Percentiles rank a stretch among this genome's conserved stretches.
These are phyloP conservation scores for Cryptococcus wingfieldii DNA, from an alignment of 1,284 basidiomycete genomes.

Conservation along the genomic window DNA sequence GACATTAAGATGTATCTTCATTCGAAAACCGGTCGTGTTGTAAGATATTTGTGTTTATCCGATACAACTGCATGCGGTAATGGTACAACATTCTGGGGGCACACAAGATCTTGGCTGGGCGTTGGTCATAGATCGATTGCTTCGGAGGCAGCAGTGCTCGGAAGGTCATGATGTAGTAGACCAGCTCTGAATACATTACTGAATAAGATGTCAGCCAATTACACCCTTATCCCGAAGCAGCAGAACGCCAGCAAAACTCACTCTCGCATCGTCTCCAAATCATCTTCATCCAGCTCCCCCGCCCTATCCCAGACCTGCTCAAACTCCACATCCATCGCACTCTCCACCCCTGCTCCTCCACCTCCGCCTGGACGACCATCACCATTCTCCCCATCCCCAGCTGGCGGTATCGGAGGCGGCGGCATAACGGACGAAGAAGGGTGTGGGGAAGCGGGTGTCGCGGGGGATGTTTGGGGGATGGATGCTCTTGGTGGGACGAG, in stretches of 20 bases:
- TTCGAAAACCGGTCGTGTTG: too few relatives aligned
- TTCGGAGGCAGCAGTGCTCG: too few relatives aligned
- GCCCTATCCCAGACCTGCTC: conserved; percentile 88
- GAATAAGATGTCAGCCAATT: too few relatives aligned
- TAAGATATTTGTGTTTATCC: too few relatives aligned
- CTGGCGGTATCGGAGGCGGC: conserved; percentile 24
- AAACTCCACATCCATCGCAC: conserved; percentile 76
- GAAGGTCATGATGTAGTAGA: too few relatives aligned
- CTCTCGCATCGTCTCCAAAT: conserved; percentile 47
- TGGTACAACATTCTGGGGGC: too few relatives aligned
- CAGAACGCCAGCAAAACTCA: conserved; percentile 17
- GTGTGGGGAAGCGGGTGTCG: conserved; percentile 30
- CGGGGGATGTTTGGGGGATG: conserved; percentile 19
- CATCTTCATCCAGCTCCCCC: conserved; percentile 71
- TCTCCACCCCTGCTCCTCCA: conserved; percentile 24
- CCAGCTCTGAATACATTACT: too few relatives aligned
- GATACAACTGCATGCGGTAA: too few relatives aligned
- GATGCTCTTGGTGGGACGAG: conserved; percentile 13
- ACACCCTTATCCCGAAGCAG: background rate
- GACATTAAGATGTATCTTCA: too few relatives aligned
- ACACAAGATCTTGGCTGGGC: too few relatives aligned
- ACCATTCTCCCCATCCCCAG: conserved; percentile 46
- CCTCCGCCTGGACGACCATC: conserved; percentile 45
- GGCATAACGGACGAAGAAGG: conserved; percentile 12
- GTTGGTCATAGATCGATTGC: too few relatives aligned